A percentile compares a stretch with the other conserved stretches of the same genome.
Conservation (phyloP, 208 protist species). For the Trypanosoma scelopori region DNA sequence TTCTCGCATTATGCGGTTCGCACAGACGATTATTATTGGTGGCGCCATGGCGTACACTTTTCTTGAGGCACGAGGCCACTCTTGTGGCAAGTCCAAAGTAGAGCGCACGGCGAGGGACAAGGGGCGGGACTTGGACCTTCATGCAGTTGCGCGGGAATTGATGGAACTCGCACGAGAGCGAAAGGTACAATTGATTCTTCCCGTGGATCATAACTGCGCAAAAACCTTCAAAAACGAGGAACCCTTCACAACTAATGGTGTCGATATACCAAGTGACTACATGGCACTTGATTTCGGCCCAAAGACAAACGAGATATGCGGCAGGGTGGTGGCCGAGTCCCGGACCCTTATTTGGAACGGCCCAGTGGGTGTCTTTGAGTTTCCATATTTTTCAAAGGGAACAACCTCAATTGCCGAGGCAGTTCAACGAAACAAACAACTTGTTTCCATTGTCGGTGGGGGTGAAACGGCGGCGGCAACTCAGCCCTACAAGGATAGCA, state of each 20-base stretch:
- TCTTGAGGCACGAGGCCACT: slow-evolving; percentile 84
- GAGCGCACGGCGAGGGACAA: slow-evolving; percentile 90
- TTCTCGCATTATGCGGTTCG: slow-evolving; percentile 97
- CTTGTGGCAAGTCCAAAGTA: slow-evolving; percentile 95
- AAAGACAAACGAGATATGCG: slow-evolving; percentile 82
- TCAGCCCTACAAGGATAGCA: slow-evolving; percentile 79
- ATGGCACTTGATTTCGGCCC: slow-evolving; percentile 98
- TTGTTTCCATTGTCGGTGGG: slow-evolving; percentile 95
- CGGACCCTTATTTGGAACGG: slow-evolving; percentile 98
- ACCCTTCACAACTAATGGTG: slow-evolving; percentile 72
- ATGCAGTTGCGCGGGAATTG: slow-evolving; percentile 65
- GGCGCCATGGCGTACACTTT: slow-evolving; percentile 99
- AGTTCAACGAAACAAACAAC: slow-evolving; percentile 64
- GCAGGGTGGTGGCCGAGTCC: slow-evolving; percentile 61
- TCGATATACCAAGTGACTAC: slow-evolving; percentile 80
- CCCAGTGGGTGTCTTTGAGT: slow-evolving; percentile 99
- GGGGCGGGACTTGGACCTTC: slow-evolving; percentile 80
- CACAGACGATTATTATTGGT: slow-evolving; percentile 98
- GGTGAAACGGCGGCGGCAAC: slow-evolving; percentile 98
- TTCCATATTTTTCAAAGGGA: slow-evolving; percentile 93
- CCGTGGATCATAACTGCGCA: slow-evolving; percentile 97
- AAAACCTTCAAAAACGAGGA: slow-evolving; percentile 90
- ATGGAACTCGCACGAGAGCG: slow-evolving; percentile 87
- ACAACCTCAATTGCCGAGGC: slow-evolving; percentile 76
- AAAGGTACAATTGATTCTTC: slow-evolving; percentile 97